Evolutionary conservation across 805 yeast genomes (phyloP), one percentile per base, ranked within the genome.

Genomic region (Yarrowia sp.): DNA sequence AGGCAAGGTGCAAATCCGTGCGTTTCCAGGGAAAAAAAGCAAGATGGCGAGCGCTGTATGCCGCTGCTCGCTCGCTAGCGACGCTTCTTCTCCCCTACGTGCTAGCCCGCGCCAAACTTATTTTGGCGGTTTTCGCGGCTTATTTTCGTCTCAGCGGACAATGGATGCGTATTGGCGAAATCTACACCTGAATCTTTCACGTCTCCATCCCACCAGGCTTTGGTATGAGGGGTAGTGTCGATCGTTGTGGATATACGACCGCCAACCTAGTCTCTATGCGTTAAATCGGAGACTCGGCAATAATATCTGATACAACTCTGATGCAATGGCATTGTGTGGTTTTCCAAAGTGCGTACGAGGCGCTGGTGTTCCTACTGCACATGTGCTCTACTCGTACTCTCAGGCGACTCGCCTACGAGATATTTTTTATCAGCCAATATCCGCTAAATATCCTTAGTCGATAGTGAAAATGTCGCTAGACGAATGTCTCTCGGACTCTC

Each of bases 171-270:
- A 9, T 22, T 22, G 29, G 3, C 19, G 16, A 22, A 22, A 22
- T 22, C 29, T 7, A 19, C 19, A 21, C 9, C n/a, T 12, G 9
- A 24, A 13, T 13, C 21, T 46, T 31, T 27, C 53, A 46, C 27
- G 25, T 19, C 25, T n/a, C 13, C 53, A 46, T 31, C 53, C 53
- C 38, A 31, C 53, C 38, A 21, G 22, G 38, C 38, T 27, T 46
- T 47, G 55, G 36, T 31, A 31, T 47, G 55, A 47, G 55, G 55
- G 55, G 55, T 32, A 47, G 55, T 47, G 55, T 47, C 55, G 55
- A 47, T 47, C 55, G 29, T n/a, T 47, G 55, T 47, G 55, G 55
- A 47, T 47, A 47, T 47, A 47, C 55, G 55, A 47, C 55, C 14
- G 36, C 13, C 55, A 47, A 47, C 55, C 22, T 47, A 31, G 55